Conservation (phyloP, 2,329 filamentous ascomycete species). For the Fusarium temperatum region DNA sequence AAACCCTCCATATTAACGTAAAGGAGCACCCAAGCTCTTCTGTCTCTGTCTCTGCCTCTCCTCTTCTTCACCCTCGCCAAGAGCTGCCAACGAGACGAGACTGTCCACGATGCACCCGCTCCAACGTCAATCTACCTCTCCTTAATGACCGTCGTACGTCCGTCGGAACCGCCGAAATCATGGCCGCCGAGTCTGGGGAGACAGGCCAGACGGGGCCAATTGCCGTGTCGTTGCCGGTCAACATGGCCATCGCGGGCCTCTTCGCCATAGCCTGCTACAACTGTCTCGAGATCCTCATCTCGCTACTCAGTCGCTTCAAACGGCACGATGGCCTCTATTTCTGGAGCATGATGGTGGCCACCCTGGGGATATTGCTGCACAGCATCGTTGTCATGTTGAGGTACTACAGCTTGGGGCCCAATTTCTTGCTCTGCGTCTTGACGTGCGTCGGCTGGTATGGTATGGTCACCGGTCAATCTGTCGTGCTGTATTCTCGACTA, state of each 20-base stretch:
- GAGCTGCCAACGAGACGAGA: background rate
- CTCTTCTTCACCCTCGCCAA: background rate
- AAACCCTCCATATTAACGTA: background rate
- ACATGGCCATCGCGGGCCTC: slow-evolving; percentile 32
- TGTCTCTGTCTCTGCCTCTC: background rate
- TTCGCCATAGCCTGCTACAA: slow-evolving; percentile 33
- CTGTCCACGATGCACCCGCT: background rate
- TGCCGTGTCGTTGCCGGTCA: slow-evolving; percentile 11
- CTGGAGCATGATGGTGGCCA: slow-evolving; percentile 28
- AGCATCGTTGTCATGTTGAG: slow-evolving; percentile 28
- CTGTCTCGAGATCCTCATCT: slow-evolving; percentile 32
- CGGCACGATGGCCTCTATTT: slow-evolving; percentile 28
- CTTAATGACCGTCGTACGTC: slow-evolving; percentile 17
- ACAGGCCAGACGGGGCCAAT: slow-evolving; percentile 27
- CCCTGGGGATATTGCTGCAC: slow-evolving; percentile 21
- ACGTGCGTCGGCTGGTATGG: slow-evolving; percentile 35
- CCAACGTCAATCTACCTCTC: background rate
- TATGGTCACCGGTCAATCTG: slow-evolving; percentile 32
- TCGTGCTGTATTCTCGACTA: slow-evolving; percentile 28
- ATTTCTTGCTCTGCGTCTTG: slow-evolving; percentile 28
- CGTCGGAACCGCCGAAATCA: slow-evolving; percentile 12
- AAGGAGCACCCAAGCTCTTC: background rate
- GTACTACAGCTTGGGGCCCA: slow-evolving; percentile 30
- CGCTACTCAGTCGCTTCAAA: slow-evolving; percentile 27
- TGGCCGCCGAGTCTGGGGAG: slow-evolving; percentile 14